phyloP scores from a whole-genome alignment of 305 asterid genomes.

The Solanum hybrid region DNA sequence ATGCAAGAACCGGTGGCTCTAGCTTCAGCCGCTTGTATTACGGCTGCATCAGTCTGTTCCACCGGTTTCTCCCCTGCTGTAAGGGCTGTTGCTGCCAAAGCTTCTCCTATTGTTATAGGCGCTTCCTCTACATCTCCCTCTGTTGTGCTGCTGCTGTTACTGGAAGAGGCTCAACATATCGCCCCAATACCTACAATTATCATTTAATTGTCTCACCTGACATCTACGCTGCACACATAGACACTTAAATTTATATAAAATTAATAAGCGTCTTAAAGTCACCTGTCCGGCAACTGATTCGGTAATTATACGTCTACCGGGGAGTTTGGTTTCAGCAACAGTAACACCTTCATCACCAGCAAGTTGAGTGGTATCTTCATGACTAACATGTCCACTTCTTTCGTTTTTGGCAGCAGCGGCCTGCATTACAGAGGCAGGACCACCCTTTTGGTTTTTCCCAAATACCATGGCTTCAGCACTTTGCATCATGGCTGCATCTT shows the following conservation, averaged over 20 bases:
- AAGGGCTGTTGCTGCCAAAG: slow-evolving; percentile 12
- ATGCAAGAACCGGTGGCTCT: slow-evolving; percentile 26
- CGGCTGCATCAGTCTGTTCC: slow-evolving; percentile 32
- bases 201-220: neutral
- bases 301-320: slow-evolving; percentile 36
- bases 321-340: slow-evolving; percentile 29
- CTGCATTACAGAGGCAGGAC: slow-evolving; percentile 39
- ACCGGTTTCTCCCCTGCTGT: slow-evolving; percentile 27
- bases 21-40: slow-evolving; percentile 38
- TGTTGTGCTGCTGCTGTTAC: neutral
- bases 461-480: slow-evolving; percentile 33
- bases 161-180: slow-evolving; percentile 11
- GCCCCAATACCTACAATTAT: slow-evolving; percentile 33
- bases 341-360: slow-evolving; percentile 35
- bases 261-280: no score
- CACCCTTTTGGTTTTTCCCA: slow-evolving; percentile 32
- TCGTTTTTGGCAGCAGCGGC: slow-evolving; percentile 45
- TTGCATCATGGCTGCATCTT: slow-evolving; percentile 42
- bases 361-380: slow-evolving; percentile 16
- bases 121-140: neutral
- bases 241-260: neutral
- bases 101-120: slow-evolving; percentile 10
- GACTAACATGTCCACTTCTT: slow-evolving; percentile 32
- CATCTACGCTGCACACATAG: neutral
- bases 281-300: slow-evolving; percentile 60